Base-by-base conservation (phyloP, 2,329 filamentous ascomycete genomes). In the Penicillium sp. region DNA sequence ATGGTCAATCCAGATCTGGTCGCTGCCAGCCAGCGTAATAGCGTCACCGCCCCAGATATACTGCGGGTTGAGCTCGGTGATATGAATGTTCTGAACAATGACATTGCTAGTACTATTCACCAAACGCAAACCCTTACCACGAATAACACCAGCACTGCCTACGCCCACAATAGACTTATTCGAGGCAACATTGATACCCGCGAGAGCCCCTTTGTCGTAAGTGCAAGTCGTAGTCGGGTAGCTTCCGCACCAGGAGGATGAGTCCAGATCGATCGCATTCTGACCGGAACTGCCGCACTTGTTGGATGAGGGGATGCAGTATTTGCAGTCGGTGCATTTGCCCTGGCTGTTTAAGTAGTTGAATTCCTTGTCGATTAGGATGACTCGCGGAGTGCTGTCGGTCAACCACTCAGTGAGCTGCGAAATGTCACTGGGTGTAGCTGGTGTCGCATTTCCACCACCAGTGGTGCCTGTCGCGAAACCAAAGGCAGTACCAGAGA, bases 11-110 rank as follows among this genome's bases (percentile, higher is more conserved):
- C 81, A 82, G 64, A 75, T 52, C 43, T 66, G 64, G 47, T 70
- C 64, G 4, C 78, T 72, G 41, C 76, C 76, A 53, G 82, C 75
- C 6, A 85, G 70, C 16, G 79, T 81, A 68, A 85, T 83, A 37
- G 79, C 83, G 72, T 85, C 83, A 55, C 83, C 83, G 56, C 83
- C 83, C 83, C 83, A 85, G 63, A 85, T 81, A 63, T 83, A 82
- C 68, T 82, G 67, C 2, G 83, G 83, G 75, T 85, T 85, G 31
- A 77, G 60, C 40, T 74, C 74, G 44, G 81, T 83, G 67, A 85
- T 79, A 62, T 81, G 77, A 54, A 85, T 74, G 72, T 85, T 85
- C 59, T 84, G 85, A 66, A 86, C 81, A 66, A 87, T 86, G 70
- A 88, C 74, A 71, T 87, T 85, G 67, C 73, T 79, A 9, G 75